A percentile compares a stretch with the other conserved stretches of the same genome.
Evolutionary conservation across 768 basidiomycete species (phyloP).

Genomic region (Terana coerulea): DNA sequence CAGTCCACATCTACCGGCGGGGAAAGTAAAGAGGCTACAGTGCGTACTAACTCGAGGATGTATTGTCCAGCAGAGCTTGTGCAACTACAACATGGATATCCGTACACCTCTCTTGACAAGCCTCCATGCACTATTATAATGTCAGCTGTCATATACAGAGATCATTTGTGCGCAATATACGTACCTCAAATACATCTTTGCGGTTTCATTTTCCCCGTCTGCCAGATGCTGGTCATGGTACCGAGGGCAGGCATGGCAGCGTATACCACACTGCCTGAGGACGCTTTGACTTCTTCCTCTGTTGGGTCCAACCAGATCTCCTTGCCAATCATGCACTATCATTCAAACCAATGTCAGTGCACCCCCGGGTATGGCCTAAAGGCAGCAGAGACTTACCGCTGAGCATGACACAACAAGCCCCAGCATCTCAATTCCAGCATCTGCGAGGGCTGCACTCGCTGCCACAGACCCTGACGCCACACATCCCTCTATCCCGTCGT

Average conservation of each 20-base stretch:
- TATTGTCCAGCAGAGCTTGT: constrained; percentile 56
- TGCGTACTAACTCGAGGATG: constrained; percentile 4
- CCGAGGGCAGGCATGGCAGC: constrained; percentile 87
- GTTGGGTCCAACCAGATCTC: constrained; percentile 81
- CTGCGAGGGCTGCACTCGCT: constrained; percentile 85
- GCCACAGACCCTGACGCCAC: constrained; percentile 85
- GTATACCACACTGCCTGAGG: constrained; percentile 68
- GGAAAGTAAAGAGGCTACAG: too few species aligned
- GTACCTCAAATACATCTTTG: constrained; percentile 54
- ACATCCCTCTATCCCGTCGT: constrained; percentile 88
- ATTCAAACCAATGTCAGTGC: constrained; percentile 3
- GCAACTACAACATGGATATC: constrained; percentile 77
- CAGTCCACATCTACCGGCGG: too few species aligned
- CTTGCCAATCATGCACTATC: constrained; percentile 52
- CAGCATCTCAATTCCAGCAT: constrained; percentile 89
- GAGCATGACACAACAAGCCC: constrained; percentile 85
- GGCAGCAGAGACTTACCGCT: constrained; percentile 45
- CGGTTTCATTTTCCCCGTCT: constrained; percentile 64
- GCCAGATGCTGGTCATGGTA: constrained; percentile 82
- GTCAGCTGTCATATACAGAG: not conserved
- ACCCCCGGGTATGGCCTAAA: constrained; percentile 7
- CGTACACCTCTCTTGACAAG: constrained; percentile 64
- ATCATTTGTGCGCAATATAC: constrained; percentile 18
- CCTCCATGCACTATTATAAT: constrained; percentile 55
- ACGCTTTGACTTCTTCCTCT: constrained; percentile 53